These are phyloP conservation scores for Bacidia gigantensis DNA, from an alignment of 495 filamentous ascomycete species.

Conservation along the genomic window DNA sequence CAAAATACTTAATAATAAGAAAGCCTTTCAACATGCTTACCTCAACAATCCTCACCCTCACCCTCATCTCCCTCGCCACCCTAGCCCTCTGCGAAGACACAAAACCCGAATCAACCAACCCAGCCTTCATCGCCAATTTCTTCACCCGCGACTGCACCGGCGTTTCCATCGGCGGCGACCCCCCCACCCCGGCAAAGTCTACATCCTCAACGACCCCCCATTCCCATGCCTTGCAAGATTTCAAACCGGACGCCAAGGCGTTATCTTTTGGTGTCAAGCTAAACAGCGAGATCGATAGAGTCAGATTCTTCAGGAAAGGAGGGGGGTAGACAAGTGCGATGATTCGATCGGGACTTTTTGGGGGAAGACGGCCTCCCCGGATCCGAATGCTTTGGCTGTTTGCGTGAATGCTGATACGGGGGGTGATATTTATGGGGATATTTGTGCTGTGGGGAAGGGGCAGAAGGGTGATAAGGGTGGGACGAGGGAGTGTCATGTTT, in stretches of 20 bases:
- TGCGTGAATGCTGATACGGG: too few relatives aligned
- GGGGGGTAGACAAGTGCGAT: too few relatives aligned
- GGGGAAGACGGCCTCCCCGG: too few relatives aligned
- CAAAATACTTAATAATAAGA: too few relatives aligned
- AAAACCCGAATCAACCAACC: background rate
- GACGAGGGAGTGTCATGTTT: too few relatives aligned
- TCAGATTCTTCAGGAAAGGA: background rate
- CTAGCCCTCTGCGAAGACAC: background rate
- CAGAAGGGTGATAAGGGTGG: too few relatives aligned
- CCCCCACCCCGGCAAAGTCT: background rate
- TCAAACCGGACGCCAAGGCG: background rate
- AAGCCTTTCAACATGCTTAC: background rate
- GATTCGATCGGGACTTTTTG: too few relatives aligned
- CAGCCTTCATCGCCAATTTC: background rate
- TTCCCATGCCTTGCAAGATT: too few relatives aligned
- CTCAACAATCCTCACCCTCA: background rate
- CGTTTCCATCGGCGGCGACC: background rate
- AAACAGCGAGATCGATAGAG: background rate
- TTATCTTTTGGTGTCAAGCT: background rate
- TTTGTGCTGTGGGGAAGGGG: too few relatives aligned
- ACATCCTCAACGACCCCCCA: background rate
- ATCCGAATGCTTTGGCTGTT: too few relatives aligned
- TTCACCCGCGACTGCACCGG: background rate
- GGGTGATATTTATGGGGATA: too few relatives aligned
- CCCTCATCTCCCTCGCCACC: background rate